A percentile compares a stretch with the other conserved stretches of the same genome.
Conservation (phyloP, 495 filamentous ascomycete species). For the Penicillium bialowiezense region DNA sequence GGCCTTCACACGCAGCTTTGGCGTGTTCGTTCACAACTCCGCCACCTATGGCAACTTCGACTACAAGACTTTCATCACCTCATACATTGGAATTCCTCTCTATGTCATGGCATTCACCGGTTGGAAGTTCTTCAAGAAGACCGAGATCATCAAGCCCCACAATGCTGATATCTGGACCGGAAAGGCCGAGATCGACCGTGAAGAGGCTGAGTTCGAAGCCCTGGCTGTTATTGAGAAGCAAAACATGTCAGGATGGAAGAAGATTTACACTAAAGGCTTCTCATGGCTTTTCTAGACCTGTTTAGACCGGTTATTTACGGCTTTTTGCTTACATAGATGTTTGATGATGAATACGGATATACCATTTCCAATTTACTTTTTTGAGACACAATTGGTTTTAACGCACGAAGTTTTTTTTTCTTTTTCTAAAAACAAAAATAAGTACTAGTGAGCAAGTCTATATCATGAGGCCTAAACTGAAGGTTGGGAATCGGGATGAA, state of each 20-base stretch:
- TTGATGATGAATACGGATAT: background rate
- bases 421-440: no score
- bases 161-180: conserved; percentile 60
- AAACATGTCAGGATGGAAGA: background rate
- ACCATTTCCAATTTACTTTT: background rate
- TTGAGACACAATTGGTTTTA: no score
- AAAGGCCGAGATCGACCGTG: conserved; percentile 62
- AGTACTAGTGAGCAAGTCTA: no score
- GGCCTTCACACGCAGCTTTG: conserved; percentile 73
- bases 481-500: no score
- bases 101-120: conserved; percentile 71
- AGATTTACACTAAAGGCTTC: background rate
- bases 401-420: no score
- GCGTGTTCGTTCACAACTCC: conserved; percentile 56
- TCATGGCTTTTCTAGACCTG: background rate
- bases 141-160: conserved; percentile 42
- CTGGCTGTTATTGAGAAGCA: background rate
- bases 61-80: conserved; percentile 76
- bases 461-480: no score
- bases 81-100: conserved; percentile 77
- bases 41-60: conserved; percentile 55
- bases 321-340: background rate
- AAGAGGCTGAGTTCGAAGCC: conserved; percentile 55
- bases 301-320: background rate
- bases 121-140: conserved; percentile 52